Base-by-base conservation (phyloP, 169 alveolate species). In the Miamiensis avidus region DNA sequence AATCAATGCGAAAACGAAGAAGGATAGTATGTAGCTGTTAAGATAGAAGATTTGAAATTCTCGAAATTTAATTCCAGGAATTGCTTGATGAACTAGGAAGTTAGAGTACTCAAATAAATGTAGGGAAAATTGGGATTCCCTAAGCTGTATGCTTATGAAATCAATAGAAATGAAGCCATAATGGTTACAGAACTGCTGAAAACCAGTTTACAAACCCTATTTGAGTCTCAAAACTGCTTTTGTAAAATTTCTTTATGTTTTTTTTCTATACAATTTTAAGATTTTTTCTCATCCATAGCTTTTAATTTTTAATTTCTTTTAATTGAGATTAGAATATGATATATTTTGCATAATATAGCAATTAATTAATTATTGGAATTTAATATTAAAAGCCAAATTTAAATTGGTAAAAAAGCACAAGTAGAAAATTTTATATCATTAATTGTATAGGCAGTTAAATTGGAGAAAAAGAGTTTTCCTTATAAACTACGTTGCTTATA, bases 401-500 rank as follows among this genome's bases (percentile, higher is more conserved):
- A n/a, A n/a, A n/a, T n/a, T n/a, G n/a, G n/a, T n/a, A n/a, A n/a
- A n/a, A n/a, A n/a, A n/a, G n/a, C n/a, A n/a, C n/a, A n/a, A n/a
- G n/a, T n/a, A n/a, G n/a, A n/a, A n/a, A n/a, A n/a, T n/a, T n/a
- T n/a, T n/a, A n/a, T n/a, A n/a, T n/a, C n/a, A n/a, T n/a, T n/a
- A n/a, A n/a, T n/a, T n/a, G n/a, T n/a, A n/a, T n/a, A n/a, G n/a
- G n/a, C n/a, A n/a, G n/a, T n/a, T n/a, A n/a, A n/a, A n/a, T n/a
- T n/a, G n/a, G n/a, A n/a, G n/a, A n/a, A n/a, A n/a, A n/a, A n/a
- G 69, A 83, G 73, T 89, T 94, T 76, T 76, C 90, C 28, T 33
- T 89, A 34, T 90, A 92, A 75, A 90, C 93, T 29, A 91, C 81
- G 25, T 85, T 91, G 31, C 90, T 89, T 89, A 76, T 94, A 1